Evolutionary conservation across 306 rosid genomes (phyloP).

Genomic region (Rubus parviflorus): DNA sequence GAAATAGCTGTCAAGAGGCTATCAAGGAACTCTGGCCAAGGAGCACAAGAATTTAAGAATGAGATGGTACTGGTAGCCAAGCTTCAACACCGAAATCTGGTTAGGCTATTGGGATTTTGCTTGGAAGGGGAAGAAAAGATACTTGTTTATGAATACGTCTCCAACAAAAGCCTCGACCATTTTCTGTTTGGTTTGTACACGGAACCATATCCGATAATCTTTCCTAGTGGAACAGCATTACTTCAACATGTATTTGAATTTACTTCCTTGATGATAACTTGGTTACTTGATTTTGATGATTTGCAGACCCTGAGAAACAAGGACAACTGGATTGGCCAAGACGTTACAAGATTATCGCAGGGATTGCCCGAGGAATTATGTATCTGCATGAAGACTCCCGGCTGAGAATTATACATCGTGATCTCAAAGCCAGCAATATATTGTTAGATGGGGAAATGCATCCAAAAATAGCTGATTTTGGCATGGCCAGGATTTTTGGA

Average conservation of each 20-base stretch:
- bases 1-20: slow-evolving; percentile 70
- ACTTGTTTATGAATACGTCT: slow-evolving; percentile 52
- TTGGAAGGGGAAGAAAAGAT: slow-evolving; percentile 55
- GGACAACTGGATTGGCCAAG: slow-evolving; percentile 10
- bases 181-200: slow-evolving; percentile 39
- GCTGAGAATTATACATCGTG: slow-evolving; percentile 16
- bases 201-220: not conserved
- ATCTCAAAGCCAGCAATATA: slow-evolving; percentile 11
- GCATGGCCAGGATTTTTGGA: not conserved
- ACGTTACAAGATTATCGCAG: slow-evolving; percentile 4
- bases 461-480: slow-evolving; percentile 24
- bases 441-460: slow-evolving; percentile 2
- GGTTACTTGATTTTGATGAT: not conserved
- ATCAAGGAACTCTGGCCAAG: slow-evolving; percentile 47
- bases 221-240: not conserved
- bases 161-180: slow-evolving; percentile 53
- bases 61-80: slow-evolving; percentile 56
- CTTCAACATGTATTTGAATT: not conserved
- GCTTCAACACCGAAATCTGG: slow-evolving; percentile 62
- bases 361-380: slow-evolving; percentile 11
- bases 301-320: slow-evolving; percentile 14
- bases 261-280: not conserved
- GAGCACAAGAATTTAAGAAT: slow-evolving; percentile 49
- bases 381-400: slow-evolving; percentile 15
- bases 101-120: slow-evolving; percentile 55